Conservation (phyloP, 1,284 basidiomycete genomes). For the Ustilago curta region DNA sequence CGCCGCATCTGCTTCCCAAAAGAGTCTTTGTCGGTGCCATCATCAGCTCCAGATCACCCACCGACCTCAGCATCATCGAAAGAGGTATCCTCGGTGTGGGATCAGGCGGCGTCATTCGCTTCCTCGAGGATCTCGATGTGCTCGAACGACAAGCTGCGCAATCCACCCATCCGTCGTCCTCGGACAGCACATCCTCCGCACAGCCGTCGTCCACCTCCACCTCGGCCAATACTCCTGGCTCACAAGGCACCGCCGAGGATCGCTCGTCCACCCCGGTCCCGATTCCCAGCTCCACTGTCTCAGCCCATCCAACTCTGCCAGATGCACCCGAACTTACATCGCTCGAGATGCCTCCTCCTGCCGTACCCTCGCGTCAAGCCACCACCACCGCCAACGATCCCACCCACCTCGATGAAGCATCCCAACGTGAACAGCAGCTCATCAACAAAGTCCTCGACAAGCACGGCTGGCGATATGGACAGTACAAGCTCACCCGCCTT, state of each 20-base stretch:
- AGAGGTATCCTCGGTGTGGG: slow-evolving; percentile 61
- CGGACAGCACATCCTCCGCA: slow-evolving; percentile 13
- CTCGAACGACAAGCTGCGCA: slow-evolving; percentile 30
- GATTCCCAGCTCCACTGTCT: slow-evolving; percentile 31
- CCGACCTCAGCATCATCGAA: slow-evolving; percentile 54
- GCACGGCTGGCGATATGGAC: slow-evolving; percentile 61
- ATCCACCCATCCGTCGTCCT: slow-evolving; percentile 1
- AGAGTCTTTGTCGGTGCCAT: slow-evolving; percentile 62
- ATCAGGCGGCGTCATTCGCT: slow-evolving; percentile 57
- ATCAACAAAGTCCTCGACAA: slow-evolving; percentile 46
- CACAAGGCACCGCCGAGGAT: slow-evolving; percentile 23
- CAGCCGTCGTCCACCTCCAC: slow-evolving; percentile 30
- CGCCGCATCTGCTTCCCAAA: slow-evolving; percentile 52
- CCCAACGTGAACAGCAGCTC: slow-evolving; percentile 37
- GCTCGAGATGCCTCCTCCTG: slow-evolving; percentile 49
- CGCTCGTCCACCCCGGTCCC: slow-evolving; percentile 53
- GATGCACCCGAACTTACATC: slow-evolving; percentile 44
- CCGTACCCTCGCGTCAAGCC: slow-evolving; percentile 26
- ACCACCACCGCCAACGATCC: slow-evolving; percentile 10
- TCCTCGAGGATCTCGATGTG: slow-evolving; percentile 60
- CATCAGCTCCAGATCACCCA: slow-evolving; percentile 49
- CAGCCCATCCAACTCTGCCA: slow-evolving; percentile 19
- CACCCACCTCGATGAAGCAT: slow-evolving; percentile 17
- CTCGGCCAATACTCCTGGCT: slow-evolving; percentile 25
- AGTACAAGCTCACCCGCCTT: slow-evolving; percentile 72